Conservation (phyloP, 306 rosid species). For the Gleditsia sinensis region DNA sequence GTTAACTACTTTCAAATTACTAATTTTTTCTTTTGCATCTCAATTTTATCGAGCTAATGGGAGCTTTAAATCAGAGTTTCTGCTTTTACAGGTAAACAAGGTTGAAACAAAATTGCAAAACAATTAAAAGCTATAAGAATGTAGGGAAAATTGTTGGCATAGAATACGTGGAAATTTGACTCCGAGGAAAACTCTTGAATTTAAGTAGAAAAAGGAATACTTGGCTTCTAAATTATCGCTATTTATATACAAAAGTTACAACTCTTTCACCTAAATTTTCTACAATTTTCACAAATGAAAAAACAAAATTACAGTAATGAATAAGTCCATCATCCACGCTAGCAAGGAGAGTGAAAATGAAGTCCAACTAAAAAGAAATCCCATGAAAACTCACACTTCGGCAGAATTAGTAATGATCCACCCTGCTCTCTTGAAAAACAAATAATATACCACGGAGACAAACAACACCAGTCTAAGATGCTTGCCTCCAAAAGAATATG, state of each 20-base stretch:
- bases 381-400: constrained; percentile 48
- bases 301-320: constrained; percentile 41
- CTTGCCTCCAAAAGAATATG: constrained; percentile 90
- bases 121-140: constrained; percentile 5
- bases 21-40: too few relatives aligned
- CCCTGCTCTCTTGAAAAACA: constrained; percentile 51
- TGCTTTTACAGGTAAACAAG: constrained; percentile 11
- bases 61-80: too few relatives aligned
- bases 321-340: constrained; percentile 50
- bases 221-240: constrained; percentile 53
- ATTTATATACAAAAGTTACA: constrained; percentile 81
- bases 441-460: constrained; percentile 71
- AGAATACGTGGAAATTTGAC: constrained; percentile 24
- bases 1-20: too few relatives aligned
- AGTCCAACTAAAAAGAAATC: constrained; percentile 40
- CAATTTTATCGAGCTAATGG: too few relatives aligned
- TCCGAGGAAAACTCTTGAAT: constrained; percentile 20
- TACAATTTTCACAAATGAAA: constrained; percentile 56
- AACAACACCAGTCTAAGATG: constrained; percentile 39
- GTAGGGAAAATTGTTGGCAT: not conserved
- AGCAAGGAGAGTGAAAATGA: constrained; percentile 41
- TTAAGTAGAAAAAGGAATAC: constrained; percentile 58
- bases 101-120: constrained; percentile 10
- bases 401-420: constrained; percentile 50
- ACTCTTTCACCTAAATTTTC: constrained; percentile 46